These are phyloP conservation scores for Boechera stricta DNA, from an alignment of 345 rosid genomes.

Conservation along the genomic window DNA sequence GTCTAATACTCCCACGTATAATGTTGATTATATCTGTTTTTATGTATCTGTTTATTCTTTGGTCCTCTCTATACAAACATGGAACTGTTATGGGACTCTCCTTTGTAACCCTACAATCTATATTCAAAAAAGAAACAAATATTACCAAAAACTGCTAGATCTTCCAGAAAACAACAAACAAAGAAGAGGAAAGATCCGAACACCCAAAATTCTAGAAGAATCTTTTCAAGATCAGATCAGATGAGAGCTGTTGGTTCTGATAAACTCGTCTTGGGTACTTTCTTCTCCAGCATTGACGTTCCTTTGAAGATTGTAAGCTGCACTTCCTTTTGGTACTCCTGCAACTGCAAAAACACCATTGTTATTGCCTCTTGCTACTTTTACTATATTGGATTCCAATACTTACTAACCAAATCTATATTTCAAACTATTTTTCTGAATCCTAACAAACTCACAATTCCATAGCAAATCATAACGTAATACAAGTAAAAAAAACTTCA, in stretches of 20 bases:
- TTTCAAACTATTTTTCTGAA: not conserved
- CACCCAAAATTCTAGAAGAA: conserved; percentile 34
- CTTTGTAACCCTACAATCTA: conserved; percentile 40
- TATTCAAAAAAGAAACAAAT: conserved; percentile 10
- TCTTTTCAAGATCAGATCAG: conserved; percentile 20
- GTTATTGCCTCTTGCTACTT: not conserved
- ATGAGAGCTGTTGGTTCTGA: conserved; percentile 42
- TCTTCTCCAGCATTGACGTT: conserved; percentile 86
- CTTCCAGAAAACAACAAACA: conserved; percentile 19
- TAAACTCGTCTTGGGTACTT: conserved; percentile 47
- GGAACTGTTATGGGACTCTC: conserved; percentile 33
- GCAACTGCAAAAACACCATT: conserved; percentile 57
- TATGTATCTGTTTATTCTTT: conserved; percentile 17
- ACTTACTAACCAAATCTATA: not conserved
- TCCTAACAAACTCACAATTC: conserved; percentile 1
- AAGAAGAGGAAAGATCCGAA: conserved; percentile 37
- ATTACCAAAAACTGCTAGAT: conserved; percentile 3
- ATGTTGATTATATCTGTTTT: not conserved
- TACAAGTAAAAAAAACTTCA: not conserved
- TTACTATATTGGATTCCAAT: not conserved
- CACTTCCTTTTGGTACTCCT: conserved; percentile 62
- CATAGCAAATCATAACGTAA: not conserved
- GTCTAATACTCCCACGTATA: not conserved
- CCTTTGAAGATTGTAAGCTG: conserved; percentile 88
- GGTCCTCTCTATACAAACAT: conserved; percentile 37